phyloP scores from a whole-genome alignment of 805 yeast species.

The Hanseniaspora guilliermondii region DNA sequence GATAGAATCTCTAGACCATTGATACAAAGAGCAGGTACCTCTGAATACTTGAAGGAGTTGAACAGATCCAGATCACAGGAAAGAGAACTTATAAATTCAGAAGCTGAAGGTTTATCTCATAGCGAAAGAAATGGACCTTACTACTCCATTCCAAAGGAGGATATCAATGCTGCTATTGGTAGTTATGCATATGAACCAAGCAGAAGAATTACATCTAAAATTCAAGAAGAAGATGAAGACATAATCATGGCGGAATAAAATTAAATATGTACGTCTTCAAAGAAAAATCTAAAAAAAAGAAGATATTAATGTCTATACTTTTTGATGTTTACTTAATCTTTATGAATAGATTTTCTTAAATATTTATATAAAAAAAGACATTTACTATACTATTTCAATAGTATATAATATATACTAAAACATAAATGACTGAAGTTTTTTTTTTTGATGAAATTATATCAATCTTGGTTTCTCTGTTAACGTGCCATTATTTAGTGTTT shows the following conservation, averaged over 20 bases:
- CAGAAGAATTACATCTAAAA: constrained; percentile 7
- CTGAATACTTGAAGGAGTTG: constrained; percentile 44
- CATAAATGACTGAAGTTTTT: too few species aligned
- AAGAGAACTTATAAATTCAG: constrained; percentile 13
- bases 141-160: constrained; percentile 24
- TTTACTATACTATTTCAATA: too few species aligned
- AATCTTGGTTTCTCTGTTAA: too few species aligned
- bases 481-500: too few species aligned
- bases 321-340: too few species aligned
- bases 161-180: constrained; percentile 21
- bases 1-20: constrained; percentile 19
- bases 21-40: constrained; percentile 24
- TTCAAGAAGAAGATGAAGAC: constrained; percentile 8
- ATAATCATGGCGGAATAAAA: constrained; percentile 4
- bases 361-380: too few species aligned
- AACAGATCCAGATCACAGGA: constrained; percentile 25
- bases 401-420: too few species aligned
- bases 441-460: too few species aligned
- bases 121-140: constrained; percentile 15
- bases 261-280: too few species aligned
- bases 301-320: too few species aligned
- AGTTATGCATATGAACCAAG: constrained; percentile 9
- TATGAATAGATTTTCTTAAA: too few species aligned
- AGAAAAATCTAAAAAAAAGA: too few species aligned
- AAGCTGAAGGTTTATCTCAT: constrained; percentile 7